Evolutionary conservation across 805 yeast species (phyloP).

Genomic region (Blastobotrys parvus): DNA sequence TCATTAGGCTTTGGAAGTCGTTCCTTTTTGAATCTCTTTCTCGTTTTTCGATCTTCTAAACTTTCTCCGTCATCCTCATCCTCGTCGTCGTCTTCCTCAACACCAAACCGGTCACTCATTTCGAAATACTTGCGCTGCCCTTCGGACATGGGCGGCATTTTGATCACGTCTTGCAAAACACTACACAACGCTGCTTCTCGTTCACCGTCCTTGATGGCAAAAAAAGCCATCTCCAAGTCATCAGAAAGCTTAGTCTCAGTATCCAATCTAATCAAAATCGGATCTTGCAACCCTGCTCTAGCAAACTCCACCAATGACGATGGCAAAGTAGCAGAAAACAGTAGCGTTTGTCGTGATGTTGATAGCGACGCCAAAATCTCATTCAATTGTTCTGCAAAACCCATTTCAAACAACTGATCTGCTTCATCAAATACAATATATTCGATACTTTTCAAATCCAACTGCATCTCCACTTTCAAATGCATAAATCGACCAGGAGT

Average conservation of each 20-base stretch:
- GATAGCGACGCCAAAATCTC: slow-evolving; percentile 84
- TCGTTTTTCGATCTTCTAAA: slow-evolving; percentile 27
- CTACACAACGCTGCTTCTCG: slow-evolving; percentile 79
- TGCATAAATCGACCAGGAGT: slow-evolving; percentile 98
- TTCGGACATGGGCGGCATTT: slow-evolving; percentile 69
- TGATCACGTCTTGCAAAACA: slow-evolving; percentile 74
- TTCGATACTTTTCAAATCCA: slow-evolving; percentile 76
- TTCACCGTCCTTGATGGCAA: slow-evolving; percentile 73
- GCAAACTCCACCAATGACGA: slow-evolving; percentile 91
- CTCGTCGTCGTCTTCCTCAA: slow-evolving; percentile 39
- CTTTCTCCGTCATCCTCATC: slow-evolving; percentile 47
- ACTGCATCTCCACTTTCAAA: slow-evolving; percentile 88
- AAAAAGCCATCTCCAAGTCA: slow-evolving; percentile 80
- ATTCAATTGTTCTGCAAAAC: slow-evolving; percentile 86
- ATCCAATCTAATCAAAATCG: slow-evolving; percentile 86
- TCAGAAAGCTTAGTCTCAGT: slow-evolving; percentile 88
- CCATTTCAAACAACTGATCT: slow-evolving; percentile 92
- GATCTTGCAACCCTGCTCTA: slow-evolving; percentile 89
- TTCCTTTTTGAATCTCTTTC: slow-evolving; percentile 27
- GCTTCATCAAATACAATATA: slow-evolving; percentile 96
- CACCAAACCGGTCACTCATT: slow-evolving; percentile 21
- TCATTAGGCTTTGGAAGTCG: slow-evolving; percentile 73
- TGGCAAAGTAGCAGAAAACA: slow-evolving; percentile 94
- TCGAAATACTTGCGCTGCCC: slow-evolving; percentile 54
- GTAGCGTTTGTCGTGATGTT: slow-evolving; percentile 70